Percentiles rank a stretch among this genome's conserved stretches.
Evolutionary conservation across 2,329 filamentous ascomycete species (phyloP).

Genomic region (Leptographium lundbergii): DNA sequence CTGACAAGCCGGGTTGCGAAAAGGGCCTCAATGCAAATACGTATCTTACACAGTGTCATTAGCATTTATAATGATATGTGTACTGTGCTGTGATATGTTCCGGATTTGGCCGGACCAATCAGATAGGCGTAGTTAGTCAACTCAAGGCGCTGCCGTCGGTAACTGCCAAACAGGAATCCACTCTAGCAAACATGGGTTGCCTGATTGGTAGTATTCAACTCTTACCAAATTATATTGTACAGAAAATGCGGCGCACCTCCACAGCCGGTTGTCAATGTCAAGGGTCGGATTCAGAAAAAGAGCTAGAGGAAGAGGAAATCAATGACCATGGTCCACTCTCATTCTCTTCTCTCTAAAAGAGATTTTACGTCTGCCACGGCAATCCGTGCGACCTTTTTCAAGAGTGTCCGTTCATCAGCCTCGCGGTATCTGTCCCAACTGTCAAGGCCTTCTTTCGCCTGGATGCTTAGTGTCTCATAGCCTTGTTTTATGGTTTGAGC

Average conservation of each 20-base stretch:
- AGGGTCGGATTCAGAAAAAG: neutral
- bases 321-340: neutral
- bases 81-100: conserved; percentile 4
- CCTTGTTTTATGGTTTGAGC: conserved; percentile 89
- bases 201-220: too few relatives aligned
- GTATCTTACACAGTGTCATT: neutral
- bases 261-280: neutral
- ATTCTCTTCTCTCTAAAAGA: conserved; percentile 3
- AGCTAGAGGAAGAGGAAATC: neutral
- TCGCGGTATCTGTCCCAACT: conserved; percentile 80
- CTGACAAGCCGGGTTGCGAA: neutral
- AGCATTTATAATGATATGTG: too few relatives aligned
- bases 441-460: conserved; percentile 75
- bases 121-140: conserved; percentile 17
- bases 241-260: too few relatives aligned
- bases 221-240: too few relatives aligned
- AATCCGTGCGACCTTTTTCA: conserved; percentile 78
- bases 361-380: conserved; percentile 49
- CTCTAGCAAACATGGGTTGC: neutral
- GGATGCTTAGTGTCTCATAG: conserved; percentile 88
- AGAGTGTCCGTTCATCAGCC: conserved; percentile 65
- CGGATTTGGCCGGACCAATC: conserved; percentile 17
- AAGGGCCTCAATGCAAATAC: neutral
- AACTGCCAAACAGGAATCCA: too few relatives aligned
- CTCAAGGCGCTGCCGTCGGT: neutral